Evolutionary conservation across 176 grass and related monocot species (phyloP), one percentile per base, ranked within the genome.

Genomic region (Lolium perenne): DNA sequence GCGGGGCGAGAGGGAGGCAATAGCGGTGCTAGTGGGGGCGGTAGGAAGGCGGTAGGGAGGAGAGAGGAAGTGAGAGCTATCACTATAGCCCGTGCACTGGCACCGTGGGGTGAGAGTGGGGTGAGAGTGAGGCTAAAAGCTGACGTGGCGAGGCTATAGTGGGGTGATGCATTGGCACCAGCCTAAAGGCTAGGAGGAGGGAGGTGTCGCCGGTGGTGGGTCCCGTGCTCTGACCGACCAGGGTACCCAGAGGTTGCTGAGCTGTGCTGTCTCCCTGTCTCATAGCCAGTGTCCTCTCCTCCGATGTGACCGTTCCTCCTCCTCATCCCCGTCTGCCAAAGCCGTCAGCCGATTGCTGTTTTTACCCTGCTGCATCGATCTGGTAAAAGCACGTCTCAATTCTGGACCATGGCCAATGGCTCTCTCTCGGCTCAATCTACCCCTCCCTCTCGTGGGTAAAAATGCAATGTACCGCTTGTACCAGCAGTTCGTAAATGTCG

Each of bases 201-300:
- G 15, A 18, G 54, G 17, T 56, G 54, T 56, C 17, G 15, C 54
- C 55, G 35, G 22, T 68, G 43, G 81, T 61, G 69, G 85, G 71
- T 7, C 51, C 45, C 43, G 47, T 14, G 29, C 43, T 67, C 81
- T 62, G 77, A 84, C 53, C 77, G 70, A 91, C 60, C 32, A 84
- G 41, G 5, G 51, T 46, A 78, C 54, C 73, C 26, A 53, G 76
- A 69, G 50, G 68, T 68, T 14, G 85, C 40, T 91, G 50, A 84
- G 84, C 65, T 90, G 84, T 76, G 80, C 58, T 90, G 85, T 80
- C 73, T 76, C 48, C 15, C 23, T 76, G 73, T 54, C 75, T 79
- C 58, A 41, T 72, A 50, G 48, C 38, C 49, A 25, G 9, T 51
- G 80, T 87, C 85, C 58, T 91, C 71, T 87, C 48, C 47, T 21